A percentile compares a stretch with the other conserved stretches of the same genome.
These are phyloP conservation scores for Crithidia mellificae DNA, from an alignment of 208 protist species.

Conservation along the genomic window DNA sequence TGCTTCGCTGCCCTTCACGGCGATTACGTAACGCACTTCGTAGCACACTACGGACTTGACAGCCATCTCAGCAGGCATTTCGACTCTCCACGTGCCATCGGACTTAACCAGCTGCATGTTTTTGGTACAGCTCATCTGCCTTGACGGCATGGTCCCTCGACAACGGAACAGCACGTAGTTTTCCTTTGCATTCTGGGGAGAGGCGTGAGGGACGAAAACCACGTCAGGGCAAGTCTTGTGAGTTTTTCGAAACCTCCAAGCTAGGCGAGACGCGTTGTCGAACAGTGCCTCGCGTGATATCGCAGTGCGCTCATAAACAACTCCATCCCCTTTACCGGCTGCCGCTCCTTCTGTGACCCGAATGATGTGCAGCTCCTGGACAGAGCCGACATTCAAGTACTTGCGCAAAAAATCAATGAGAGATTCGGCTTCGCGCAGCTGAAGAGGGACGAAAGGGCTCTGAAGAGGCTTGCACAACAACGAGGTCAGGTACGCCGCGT, in stretches of 20 bases:
- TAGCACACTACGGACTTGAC: background rate
- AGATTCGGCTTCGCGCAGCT: background rate
- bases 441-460: background rate
- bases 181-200: background rate
- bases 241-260: background rate
- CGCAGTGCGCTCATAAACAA: background rate
- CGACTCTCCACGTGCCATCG: background rate
- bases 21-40: background rate
- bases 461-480: background rate
- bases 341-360: background rate
- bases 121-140: background rate
- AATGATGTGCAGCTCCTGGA: background rate
- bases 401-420: background rate
- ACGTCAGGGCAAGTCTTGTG: background rate
- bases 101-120: background rate
- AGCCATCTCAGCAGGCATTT: background rate
- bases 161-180: background rate
- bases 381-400: background rate
- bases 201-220: background rate
- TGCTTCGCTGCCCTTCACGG: background rate
- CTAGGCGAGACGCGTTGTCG: background rate
- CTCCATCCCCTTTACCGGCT: background rate
- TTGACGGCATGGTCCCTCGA: background rate
- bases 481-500: background rate
- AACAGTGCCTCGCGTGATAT: background rate